Evolutionary conservation across 805 yeast species (phyloP).

Genomic region (Isabelozyma rhagii): DNA sequence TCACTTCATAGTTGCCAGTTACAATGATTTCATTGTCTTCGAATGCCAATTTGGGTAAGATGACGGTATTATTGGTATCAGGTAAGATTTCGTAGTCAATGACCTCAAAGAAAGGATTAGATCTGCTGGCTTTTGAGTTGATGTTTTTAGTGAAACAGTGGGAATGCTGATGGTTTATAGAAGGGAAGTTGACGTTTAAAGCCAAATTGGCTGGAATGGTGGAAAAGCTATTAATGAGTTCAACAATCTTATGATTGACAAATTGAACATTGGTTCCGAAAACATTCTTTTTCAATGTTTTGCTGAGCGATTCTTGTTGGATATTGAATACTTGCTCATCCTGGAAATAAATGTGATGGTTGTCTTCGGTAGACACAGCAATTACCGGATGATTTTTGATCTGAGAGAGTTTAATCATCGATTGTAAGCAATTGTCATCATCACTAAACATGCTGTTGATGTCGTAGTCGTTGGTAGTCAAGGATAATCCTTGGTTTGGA

Average conservation of each 20-base stretch:
- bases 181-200: constrained; percentile 26
- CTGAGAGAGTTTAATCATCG: constrained; percentile 15
- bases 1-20: constrained; percentile 2
- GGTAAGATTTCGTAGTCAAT: neutral
- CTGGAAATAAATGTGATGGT: constrained; percentile 28
- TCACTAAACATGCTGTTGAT: neutral
- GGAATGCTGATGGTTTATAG: constrained; percentile 20
- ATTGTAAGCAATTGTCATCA: constrained; percentile 6
- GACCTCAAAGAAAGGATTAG: constrained; percentile 2
- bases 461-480: neutral
- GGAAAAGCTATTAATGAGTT: constrained; percentile 10
- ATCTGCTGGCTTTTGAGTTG: neutral
- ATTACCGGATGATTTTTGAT: constrained; percentile 15
- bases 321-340: constrained; percentile 26
- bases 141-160: constrained; percentile 13
- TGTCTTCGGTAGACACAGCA: constrained; percentile 23
- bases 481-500: constrained; percentile 27
- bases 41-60: constrained; percentile 4
- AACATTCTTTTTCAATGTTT: constrained; percentile 14
- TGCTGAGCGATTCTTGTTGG: constrained; percentile 6
- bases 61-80: neutral
- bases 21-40: constrained; percentile 1
- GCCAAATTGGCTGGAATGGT: constrained; percentile 3
- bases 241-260: constrained; percentile 19
- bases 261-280: constrained; percentile 19